Percentiles rank a stretch among this genome's conserved stretches.
These are phyloP conservation scores for Trapa bicornis DNA, from an alignment of 345 rosid species.

Conservation along the genomic window DNA sequence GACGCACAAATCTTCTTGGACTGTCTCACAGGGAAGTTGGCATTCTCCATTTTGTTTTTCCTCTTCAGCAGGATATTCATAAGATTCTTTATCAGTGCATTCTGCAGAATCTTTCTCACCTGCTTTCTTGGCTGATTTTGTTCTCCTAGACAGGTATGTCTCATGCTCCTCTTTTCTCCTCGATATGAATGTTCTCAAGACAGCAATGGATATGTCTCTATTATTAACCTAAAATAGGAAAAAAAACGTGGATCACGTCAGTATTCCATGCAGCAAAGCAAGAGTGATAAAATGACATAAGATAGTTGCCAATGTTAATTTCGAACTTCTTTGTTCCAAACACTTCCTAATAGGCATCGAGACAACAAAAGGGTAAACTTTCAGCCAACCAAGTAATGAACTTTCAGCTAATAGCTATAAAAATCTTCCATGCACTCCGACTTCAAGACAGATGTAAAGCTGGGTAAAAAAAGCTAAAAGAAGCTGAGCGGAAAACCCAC, in stretches of 20 bases:
- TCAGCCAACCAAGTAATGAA: too few species aligned
- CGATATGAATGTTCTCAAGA: constrained; percentile 59
- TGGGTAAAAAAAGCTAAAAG: not conserved
- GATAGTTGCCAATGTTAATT: not conserved
- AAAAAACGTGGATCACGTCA: not conserved
- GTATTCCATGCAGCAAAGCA: not conserved
- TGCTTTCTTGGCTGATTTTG: constrained; percentile 27
- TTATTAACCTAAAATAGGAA: constrained; percentile 59
- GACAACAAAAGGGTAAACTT: too few species aligned
- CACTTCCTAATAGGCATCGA: not conserved
- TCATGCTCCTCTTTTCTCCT: constrained; percentile 65
- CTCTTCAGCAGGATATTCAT: constrained; percentile 3
- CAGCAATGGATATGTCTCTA: constrained; percentile 86
- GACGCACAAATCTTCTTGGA: constrained; percentile 29
- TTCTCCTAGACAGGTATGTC: constrained; percentile 38
- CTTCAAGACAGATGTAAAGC: not conserved
- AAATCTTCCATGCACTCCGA: too few species aligned
- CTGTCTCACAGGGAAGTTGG: constrained; percentile 25
- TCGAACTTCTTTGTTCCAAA: not conserved
- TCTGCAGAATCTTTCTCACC: constrained; percentile 24
- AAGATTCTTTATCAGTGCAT: constrained; percentile 21
- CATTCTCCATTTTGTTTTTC: constrained; percentile 32
- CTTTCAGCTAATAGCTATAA: too few species aligned
- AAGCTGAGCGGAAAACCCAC: constrained; percentile 4
- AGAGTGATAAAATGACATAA: not conserved